Conservation (phyloP, 2,329 filamentous ascomycete species). For the Penicillium aurantiogriseum region DNA sequence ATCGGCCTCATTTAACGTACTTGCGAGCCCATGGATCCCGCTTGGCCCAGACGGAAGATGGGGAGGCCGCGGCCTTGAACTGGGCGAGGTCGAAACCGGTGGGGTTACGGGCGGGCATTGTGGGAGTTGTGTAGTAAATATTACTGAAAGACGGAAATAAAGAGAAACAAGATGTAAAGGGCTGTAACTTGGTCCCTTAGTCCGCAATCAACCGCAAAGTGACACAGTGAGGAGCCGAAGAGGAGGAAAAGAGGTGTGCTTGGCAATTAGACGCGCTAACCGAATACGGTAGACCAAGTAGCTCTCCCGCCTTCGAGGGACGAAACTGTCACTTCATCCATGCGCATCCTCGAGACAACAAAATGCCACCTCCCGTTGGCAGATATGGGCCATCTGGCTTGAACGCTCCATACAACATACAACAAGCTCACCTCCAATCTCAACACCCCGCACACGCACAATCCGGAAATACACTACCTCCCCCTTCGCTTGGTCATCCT, state of each 20-base stretch:
- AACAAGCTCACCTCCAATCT: constrained; percentile 46
- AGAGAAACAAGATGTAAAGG: constrained; percentile 5
- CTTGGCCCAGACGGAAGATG: constrained; percentile 48
- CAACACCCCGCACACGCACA: constrained; percentile 42
- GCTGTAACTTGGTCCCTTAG: constrained; percentile 6
- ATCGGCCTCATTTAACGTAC: constrained; percentile 44
- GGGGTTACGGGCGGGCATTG: constrained; percentile 62
- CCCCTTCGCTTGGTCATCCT: constrained; percentile 64
- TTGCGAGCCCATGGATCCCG: constrained; percentile 63
- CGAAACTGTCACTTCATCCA: constrained; percentile 25
- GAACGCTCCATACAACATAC: constrained; percentile 58
- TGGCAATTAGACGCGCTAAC: constrained; percentile 33
- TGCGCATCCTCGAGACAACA: constrained; percentile 20
- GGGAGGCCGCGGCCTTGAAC: constrained; percentile 69
- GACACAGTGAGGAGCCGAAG: constrained; percentile 9
- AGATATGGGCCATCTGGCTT: constrained; percentile 59
- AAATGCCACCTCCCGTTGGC: constrained; percentile 59
- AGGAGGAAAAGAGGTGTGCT: constrained; percentile 23
- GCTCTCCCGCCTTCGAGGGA: constrained; percentile 31
- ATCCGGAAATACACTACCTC: constrained; percentile 50
- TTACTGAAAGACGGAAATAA: constrained; percentile 10
- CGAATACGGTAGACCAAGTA: constrained; percentile 27
- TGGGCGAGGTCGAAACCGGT: constrained; percentile 89
- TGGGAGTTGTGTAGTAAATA: constrained; percentile 21
- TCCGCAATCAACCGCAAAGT: constrained; percentile 14